phyloP scores from a whole-genome alignment of 2,329 filamentous ascomycete genomes.

The Paecilomyces dactylethromorphus region DNA sequence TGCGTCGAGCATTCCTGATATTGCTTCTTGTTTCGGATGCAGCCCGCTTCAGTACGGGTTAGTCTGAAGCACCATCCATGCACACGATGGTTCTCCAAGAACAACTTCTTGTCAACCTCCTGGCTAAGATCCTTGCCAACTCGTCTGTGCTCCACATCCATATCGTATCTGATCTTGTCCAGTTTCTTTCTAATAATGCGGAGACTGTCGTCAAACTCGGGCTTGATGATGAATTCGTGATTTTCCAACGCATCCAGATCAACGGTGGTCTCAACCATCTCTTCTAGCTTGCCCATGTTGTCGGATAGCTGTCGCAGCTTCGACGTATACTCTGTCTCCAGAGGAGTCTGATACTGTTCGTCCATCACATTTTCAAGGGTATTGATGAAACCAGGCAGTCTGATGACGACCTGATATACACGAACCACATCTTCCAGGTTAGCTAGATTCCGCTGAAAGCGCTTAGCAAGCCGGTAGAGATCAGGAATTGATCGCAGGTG shows the following conservation, averaged over 20 bases:
- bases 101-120: conserved; percentile 97
- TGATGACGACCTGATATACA: conserved; percentile 89
- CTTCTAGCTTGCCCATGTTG: conserved; percentile 76
- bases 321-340: conserved; percentile 80
- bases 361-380: conserved; percentile 94
- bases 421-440: conserved; percentile 93
- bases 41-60: conserved; percentile 82
- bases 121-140: conserved; percentile 78
- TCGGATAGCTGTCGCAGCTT: conserved; percentile 72
- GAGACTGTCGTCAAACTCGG: conserved; percentile 88
- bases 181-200: conserved; percentile 86
- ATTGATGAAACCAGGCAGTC: conserved; percentile 80
- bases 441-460: conserved; percentile 85
- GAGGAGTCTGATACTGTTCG: conserved; percentile 78
- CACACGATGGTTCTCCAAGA: conserved; percentile 90
- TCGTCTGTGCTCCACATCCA: conserved; percentile 71
- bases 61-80: conserved; percentile 96
- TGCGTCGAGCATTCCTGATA: conserved; percentile 97
- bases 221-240: conserved; percentile 98
- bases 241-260: conserved; percentile 92
- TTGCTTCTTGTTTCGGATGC: conserved; percentile 81
- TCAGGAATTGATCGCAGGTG: conserved; percentile 90
- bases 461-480: conserved; percentile 85
- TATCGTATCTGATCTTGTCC: conserved; percentile 73
- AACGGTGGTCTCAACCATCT: conserved; percentile 98